Evolutionary conservation across 2,329 filamentous ascomycete species (phyloP).

Genomic region (Penicillium occitanis): DNA sequence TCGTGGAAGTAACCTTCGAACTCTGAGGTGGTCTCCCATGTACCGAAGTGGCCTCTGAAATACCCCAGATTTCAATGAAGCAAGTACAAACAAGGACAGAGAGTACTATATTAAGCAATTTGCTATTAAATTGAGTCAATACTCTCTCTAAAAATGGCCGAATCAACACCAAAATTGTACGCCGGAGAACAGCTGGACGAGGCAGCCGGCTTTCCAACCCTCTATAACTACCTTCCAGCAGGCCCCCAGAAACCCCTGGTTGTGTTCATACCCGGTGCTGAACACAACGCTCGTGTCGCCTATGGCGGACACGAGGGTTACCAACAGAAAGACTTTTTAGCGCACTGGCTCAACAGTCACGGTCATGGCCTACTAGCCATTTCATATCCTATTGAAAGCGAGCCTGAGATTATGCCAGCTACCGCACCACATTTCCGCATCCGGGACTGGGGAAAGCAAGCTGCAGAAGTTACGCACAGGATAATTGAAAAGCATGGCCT

Average conservation of each 20-base stretch:
- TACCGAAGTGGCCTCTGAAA: neutral
- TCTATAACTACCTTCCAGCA: constrained; percentile 21
- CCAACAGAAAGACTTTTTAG: constrained; percentile 23
- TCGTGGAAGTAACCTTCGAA: neutral
- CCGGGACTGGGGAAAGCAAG: constrained; percentile 26
- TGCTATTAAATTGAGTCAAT: neutral
- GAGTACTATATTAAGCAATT: neutral
- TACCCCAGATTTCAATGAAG: neutral
- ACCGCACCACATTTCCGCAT: constrained; percentile 23
- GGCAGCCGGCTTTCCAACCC: constrained; percentile 14
- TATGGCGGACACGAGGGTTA: constrained; percentile 27
- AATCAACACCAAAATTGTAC: constrained; percentile 14
- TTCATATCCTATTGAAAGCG: constrained; percentile 26
- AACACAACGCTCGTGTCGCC: constrained; percentile 26
- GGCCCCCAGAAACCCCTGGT: constrained; percentile 20
- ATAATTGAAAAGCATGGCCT: constrained; percentile 21
- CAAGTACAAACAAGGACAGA: neutral
- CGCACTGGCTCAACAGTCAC: constrained; percentile 24
- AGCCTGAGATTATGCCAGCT: constrained; percentile 22
- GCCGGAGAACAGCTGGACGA: constrained; percentile 19
- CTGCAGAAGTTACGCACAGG: constrained; percentile 21
- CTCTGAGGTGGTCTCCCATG: too few species aligned
- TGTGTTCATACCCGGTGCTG: constrained; percentile 25
- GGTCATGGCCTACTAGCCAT: constrained; percentile 25
- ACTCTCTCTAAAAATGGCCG: neutral